Percentiles rank a stretch among this genome's conserved stretches.
These are phyloP conservation scores for Rubia yunnanensis DNA, from an alignment of 257 asterid genomes.

Conservation along the genomic window DNA sequence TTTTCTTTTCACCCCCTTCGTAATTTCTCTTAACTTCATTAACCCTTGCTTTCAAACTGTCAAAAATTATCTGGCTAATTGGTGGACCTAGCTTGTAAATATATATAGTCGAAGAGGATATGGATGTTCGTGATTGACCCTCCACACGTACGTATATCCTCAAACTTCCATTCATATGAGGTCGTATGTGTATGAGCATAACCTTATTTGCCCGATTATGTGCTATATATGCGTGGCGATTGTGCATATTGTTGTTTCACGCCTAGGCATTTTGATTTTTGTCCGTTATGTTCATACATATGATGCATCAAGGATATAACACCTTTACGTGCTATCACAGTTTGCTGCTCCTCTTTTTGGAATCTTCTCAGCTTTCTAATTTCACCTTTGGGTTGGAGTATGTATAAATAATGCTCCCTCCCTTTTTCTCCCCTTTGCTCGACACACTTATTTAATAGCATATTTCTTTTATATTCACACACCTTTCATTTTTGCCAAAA, in stretches of 20 bases:
- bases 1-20: constrained; percentile 5
- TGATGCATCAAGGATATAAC: constrained; percentile 26
- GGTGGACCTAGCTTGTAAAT: too few relatives aligned
- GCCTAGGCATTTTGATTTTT: constrained; percentile 19
- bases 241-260: constrained; percentile 15
- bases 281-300: constrained; percentile 21
- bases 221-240: constrained; percentile 5
- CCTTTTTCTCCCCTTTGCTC: too few relatives aligned
- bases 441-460: too few relatives aligned
- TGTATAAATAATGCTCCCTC: too few relatives aligned
- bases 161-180: background rate
- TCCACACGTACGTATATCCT: background rate
- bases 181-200: background rate
- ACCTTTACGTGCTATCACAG: constrained; percentile 44
- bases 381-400: constrained; percentile 8
- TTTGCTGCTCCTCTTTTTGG: constrained; percentile 32
- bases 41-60: too few relatives aligned
- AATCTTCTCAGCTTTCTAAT: constrained; percentile 37
- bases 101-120: too few relatives aligned
- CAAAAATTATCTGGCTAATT: too few relatives aligned
- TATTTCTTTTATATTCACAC: too few relatives aligned
- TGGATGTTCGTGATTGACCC: background rate
- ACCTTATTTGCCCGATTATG: constrained; percentile 17
- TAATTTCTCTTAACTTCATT: background rate
- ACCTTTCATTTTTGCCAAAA: too few relatives aligned